Base-by-base conservation (phyloP, 2,329 filamentous ascomycete genomes). In the Rhytidhysteron rufulum region DNA sequence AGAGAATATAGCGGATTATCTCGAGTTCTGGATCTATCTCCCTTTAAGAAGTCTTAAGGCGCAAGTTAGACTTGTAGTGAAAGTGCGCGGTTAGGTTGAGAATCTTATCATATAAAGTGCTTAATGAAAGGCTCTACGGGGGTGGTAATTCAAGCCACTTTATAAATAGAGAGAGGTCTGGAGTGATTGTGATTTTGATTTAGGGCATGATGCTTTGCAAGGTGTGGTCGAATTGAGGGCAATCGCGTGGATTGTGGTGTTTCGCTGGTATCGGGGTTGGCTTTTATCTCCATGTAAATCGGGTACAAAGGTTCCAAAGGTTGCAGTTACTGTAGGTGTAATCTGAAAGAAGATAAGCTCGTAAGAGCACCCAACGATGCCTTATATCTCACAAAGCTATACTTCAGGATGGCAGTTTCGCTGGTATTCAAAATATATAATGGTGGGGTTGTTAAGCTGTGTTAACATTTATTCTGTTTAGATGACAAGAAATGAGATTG, bases 1-100 rank as follows among this genome's bases (percentile, higher is more conserved):
- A 3, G 91, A 97, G 45, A 90, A 90, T 43, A 93, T 82, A 42
- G 93, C 93, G 68, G 90, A 96, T 64, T 86, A 81, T 65, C 93
- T 82, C 34, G 90, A 88, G 50, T 88, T 88, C 46, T 80, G 81
- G 58, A 98, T 95, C 62, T 97, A 91, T 54, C 90, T 78, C 62
- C 90, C 78, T 68, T 95, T 96, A 50, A 98, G 78, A 16, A 96
- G 82, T 32, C 47, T 57, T 10, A 53, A 29, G 15, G 9, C 13
- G 39, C 13, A 43, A 20, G 7, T 27, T 27, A 27, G 24, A 27
- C 8, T 27, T 27, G 7, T 13, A 39, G 21, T 35, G 16, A n/a
- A 22, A 6, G 9, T 25, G 35, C 37, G 44, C 34, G 45, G 37
- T 44, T 27, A 40, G 45, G 16, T n/a, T n/a, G n/a, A n/a, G 30